These are phyloP conservation scores for Actinidia chinensis DNA, from an alignment of 179 eudicot species.

Conservation along the genomic window DNA sequence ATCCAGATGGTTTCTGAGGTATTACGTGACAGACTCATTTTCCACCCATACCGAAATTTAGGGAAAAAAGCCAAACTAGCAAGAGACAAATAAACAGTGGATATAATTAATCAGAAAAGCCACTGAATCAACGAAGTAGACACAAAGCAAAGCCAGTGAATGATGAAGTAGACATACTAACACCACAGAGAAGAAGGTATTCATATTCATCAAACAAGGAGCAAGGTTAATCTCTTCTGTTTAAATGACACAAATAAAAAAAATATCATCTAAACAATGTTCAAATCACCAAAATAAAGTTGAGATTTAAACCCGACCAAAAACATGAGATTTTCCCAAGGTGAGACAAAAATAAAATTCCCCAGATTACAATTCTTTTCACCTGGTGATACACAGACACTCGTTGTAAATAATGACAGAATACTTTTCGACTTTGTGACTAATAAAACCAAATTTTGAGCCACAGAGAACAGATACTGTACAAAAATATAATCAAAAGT, in stretches of 20 bases:
- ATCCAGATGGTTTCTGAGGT: slow-evolving; percentile 49
- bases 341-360: slow-evolving; percentile 87
- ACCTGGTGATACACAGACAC: slow-evolving; percentile 50
- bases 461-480: slow-evolving; percentile 25
- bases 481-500: slow-evolving; percentile 24
- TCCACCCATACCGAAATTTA: slow-evolving; percentile 86
- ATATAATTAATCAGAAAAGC: too few species aligned
- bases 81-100: not conserved
- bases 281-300: too few species aligned
- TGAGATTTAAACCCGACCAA: slow-evolving; percentile 55
- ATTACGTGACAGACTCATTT: slow-evolving; percentile 63
- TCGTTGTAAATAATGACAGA: slow-evolving; percentile 18
- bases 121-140: too few species aligned
- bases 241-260: too few species aligned
- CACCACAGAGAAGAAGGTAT: not conserved
- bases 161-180: not conserved
- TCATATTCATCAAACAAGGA: not conserved
- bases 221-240: too few species aligned
- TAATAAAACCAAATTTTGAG: too few species aligned
- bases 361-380: slow-evolving; percentile 66
- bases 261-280: too few species aligned
- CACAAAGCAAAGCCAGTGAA: not conserved
- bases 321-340: slow-evolving; percentile 78
- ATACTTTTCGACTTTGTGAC: too few species aligned
- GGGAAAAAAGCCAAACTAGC: slow-evolving; percentile 72